Percentiles rank a stretch among this genome's conserved stretches.
These are phyloP conservation scores for Colletotrichum lindemuthianum DNA, from an alignment of 2,329 filamentous ascomycete species.

Conservation along the genomic window DNA sequence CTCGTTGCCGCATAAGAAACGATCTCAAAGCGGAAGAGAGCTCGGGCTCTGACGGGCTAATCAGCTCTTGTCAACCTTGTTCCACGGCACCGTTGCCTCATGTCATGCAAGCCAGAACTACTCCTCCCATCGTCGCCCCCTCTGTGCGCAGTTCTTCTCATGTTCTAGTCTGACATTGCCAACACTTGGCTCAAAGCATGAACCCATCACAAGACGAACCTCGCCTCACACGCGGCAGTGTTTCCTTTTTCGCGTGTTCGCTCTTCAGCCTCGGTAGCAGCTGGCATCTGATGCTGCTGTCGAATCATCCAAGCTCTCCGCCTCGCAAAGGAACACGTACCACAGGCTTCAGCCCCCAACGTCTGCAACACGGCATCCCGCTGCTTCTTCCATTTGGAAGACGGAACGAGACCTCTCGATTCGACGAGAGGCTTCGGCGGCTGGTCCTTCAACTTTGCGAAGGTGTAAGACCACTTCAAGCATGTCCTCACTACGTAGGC, in stretches of 20 bases:
- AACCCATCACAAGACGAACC: slow-evolving; percentile 24
- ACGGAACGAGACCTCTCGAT: not conserved
- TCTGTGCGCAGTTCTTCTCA: slow-evolving; percentile 23
- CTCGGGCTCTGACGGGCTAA: slow-evolving; percentile 1
- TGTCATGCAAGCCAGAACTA: slow-evolving; percentile 29
- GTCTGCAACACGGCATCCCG: slow-evolving; percentile 5
- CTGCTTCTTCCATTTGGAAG: not conserved
- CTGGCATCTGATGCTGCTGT: slow-evolving; percentile 9
- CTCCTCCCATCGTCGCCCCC: slow-evolving; percentile 12
- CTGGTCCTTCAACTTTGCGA: not conserved
- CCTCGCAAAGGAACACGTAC: slow-evolving; percentile 9
- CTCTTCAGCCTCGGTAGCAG: slow-evolving; percentile 13
- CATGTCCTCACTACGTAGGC: not conserved
- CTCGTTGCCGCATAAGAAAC: slow-evolving; percentile 4
- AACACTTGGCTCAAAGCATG: slow-evolving; percentile 4
- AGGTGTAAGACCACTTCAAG: not conserved
- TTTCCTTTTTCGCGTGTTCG: not conserved
- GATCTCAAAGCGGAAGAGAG: slow-evolving; percentile 6
- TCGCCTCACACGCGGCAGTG: not conserved
- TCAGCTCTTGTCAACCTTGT: slow-evolving; percentile 4
- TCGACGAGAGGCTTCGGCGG: not conserved
- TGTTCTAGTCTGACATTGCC: slow-evolving; percentile 12
- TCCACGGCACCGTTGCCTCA: slow-evolving; percentile 27
- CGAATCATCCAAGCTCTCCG: not conserved
- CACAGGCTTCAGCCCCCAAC: slow-evolving; percentile 5